Evolutionary conservation across 495 filamentous ascomycete species (phyloP).

Genomic region (Hypoxylon fuscum): DNA sequence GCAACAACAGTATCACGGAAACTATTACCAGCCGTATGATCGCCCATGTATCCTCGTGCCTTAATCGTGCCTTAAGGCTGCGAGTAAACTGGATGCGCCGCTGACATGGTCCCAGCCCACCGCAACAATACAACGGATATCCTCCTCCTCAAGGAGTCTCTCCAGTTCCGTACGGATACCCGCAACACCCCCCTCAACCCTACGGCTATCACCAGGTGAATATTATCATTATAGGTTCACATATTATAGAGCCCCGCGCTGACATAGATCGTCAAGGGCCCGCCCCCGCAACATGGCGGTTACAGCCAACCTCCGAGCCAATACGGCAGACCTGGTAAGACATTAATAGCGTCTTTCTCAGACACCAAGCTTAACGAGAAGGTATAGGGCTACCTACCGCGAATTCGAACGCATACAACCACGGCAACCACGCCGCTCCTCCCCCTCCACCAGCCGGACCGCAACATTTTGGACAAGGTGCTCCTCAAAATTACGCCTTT

Average conservation of each 20-base stretch:
- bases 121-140: slow-evolving; percentile 49
- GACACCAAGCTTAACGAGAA: slow-evolving; percentile 3
- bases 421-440: slow-evolving; percentile 63
- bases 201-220: slow-evolving; percentile 45
- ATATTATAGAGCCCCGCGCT: slow-evolving; percentile 22
- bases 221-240: slow-evolving; percentile 41
- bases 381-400: slow-evolving; percentile 53
- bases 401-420: slow-evolving; percentile 62
- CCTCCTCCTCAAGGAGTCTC: slow-evolving; percentile 48
- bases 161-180: slow-evolving; percentile 54
- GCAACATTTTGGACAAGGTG: slow-evolving; percentile 79
- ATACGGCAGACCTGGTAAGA: slow-evolving; percentile 55
- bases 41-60: slow-evolving; percentile 15
- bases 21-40: slow-evolving; percentile 52
- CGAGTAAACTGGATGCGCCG: slow-evolving; percentile 15
- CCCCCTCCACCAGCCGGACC: slow-evolving; percentile 66
- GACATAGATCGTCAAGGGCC: slow-evolving; percentile 43
- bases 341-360: not conserved
- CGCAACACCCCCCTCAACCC: slow-evolving; percentile 53
- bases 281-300: slow-evolving; percentile 54
- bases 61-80: slow-evolving; percentile 10
- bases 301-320: slow-evolving; percentile 51
- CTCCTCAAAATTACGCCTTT: slow-evolving; percentile 80
- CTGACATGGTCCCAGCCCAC: slow-evolving; percentile 39
- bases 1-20: slow-evolving; percentile 52